These are phyloP conservation scores for Brassica juncea DNA, from an alignment of 345 rosid genomes.

Conservation along the genomic window DNA sequence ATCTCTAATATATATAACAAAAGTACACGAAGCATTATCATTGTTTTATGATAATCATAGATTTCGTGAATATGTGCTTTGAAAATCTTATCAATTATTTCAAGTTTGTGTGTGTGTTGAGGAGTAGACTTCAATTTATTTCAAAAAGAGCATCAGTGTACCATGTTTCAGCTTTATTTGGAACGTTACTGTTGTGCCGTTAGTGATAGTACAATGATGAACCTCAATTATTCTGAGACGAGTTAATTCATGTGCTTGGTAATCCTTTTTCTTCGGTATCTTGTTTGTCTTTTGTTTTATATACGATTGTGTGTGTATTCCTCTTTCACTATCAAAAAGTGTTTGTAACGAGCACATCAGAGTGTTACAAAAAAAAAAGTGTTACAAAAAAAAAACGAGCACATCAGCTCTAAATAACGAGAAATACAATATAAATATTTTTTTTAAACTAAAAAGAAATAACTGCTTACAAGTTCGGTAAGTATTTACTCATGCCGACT, in stretches of 20 bases:
- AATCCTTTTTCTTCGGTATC: slow-evolving; percentile 24
- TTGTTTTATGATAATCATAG: background rate
- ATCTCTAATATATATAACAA: background rate
- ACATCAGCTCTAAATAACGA: slow-evolving; percentile 3
- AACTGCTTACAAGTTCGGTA: slow-evolving; percentile 2
- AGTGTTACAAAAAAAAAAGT: too few species aligned
- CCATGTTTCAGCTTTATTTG: slow-evolving; percentile 26
- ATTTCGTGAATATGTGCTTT: background rate
- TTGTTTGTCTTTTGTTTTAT: slow-evolving; percentile 25
- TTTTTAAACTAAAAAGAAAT: background rate
- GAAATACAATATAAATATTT: background rate
- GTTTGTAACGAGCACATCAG: background rate
- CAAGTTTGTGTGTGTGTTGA: background rate
- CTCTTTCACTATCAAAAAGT: background rate
- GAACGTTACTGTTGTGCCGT: slow-evolving; percentile 33
- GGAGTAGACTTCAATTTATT: background rate
- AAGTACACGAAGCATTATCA: background rate
- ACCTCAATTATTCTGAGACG: slow-evolving; percentile 27
- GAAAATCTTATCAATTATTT: background rate
- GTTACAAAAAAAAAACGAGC: background rate
- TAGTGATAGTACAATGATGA: slow-evolving; percentile 26
- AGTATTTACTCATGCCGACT: background rate
- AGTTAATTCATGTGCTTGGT: slow-evolving; percentile 20
- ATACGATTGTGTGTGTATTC: background rate
- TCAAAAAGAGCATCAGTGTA: slow-evolving; percentile 6